These are phyloP conservation scores for Heliosperma pusillum DNA, from an alignment of 148 eudicot genomes.

Conservation along the genomic window DNA sequence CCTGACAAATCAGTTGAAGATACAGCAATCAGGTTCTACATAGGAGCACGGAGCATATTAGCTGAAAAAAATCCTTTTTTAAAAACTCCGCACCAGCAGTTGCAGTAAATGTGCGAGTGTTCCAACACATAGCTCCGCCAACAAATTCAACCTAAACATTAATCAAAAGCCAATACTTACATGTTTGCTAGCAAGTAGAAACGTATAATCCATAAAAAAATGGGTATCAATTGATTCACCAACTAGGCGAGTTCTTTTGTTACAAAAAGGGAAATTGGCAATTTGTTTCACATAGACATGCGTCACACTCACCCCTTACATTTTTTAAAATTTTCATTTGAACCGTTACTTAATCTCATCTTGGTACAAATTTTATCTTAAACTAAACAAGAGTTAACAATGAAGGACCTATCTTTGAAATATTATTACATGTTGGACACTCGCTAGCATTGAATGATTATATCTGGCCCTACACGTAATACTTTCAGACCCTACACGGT, in stretches of 20 bases:
- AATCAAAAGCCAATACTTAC: conserved; percentile 5
- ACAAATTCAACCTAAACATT: conserved; percentile 86
- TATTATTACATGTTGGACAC: not conserved
- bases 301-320: not conserved
- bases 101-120: conserved; percentile 91
- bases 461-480: not conserved
- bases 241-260: not conserved
- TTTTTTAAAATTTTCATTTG: not conserved
- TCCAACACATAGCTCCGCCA: conserved; percentile 97
- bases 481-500: too few relatives aligned
- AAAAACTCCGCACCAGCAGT: conserved; percentile 60
- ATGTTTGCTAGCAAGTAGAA: not conserved
- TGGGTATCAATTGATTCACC: not conserved
- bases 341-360: not conserved
- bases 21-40: conserved; percentile 11
- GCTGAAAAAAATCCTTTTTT: conserved; percentile 12
- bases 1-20: conserved; percentile 42
- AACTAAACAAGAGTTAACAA: not conserved
- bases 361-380: not conserved
- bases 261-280: not conserved
- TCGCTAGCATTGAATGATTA: not conserved
- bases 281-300: not conserved
- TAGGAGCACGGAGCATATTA: not conserved
- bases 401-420: not conserved
- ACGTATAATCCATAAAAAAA: not conserved